Base-by-base conservation (phyloP, 352 stramenopile genomes). In the Aphanomyces invadans region DNA sequence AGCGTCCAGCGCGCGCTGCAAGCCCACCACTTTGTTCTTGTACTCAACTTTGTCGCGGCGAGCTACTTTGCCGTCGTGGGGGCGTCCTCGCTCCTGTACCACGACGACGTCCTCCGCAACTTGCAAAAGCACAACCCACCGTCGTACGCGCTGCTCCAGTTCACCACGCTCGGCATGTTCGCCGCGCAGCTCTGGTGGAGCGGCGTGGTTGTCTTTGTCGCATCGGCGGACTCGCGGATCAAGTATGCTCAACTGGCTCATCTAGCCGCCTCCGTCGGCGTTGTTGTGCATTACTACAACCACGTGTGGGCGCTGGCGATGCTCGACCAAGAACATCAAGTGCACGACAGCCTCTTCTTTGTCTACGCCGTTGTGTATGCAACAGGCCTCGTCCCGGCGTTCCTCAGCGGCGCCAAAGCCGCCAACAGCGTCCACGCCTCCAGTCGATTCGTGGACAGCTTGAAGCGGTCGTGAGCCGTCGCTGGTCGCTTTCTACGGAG, bases 21-120 rank as follows among this genome's bases (percentile, higher is more conserved):
- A 56, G 59, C 59, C 15, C 42, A 65, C 26, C 59, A 65, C 23
- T 49, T 65, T 32, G 59, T 65, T 15, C 59, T 65, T 32, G 59
- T 65, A 15, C 59, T 65, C 36, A 65, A 65, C 25, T 65, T 65
- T 31, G 23, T 65, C 25, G 59, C 59, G 9, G 38, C 51, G 59
- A 54, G 59, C 59, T 65, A 52, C 59, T 65, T 65, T 55, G 31
- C 12, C 11, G 59, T 48, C 9, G 29, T 65, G 15, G 59, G 28
- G 2, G 29, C 26, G 11, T 65, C 59, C 12, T 65, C 59, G 17
- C 5, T 65, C 38, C 7, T 65, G n/a, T 52, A 52, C 39, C 12
- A 56, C 23, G 36, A 39, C 7, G 59, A 65, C 32, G 59, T 65
- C 3, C 19, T 65, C 29, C 59, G 19, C 23, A 57, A 38, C 39